A percentile compares a stretch with the other conserved stretches of the same genome.
Conservation (phyloP, 306 rosid species). For the Luffa aegyptiaca region DNA sequence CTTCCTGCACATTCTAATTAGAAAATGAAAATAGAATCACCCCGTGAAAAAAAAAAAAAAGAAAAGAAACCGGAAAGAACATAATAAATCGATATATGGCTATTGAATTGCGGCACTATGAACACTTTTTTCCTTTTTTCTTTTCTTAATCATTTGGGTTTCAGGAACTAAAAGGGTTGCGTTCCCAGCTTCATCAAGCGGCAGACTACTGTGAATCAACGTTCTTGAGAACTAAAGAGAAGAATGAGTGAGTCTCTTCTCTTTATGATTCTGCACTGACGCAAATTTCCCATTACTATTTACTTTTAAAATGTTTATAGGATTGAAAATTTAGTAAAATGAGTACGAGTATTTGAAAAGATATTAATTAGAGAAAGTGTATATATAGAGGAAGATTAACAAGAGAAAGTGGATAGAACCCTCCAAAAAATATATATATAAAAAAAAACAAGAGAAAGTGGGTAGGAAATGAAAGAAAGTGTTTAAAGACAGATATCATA, state of each 20-base stretch:
- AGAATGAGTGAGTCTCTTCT: conserved; percentile 46
- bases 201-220: conserved; percentile 81
- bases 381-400: background rate
- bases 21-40: no score
- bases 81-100: background rate
- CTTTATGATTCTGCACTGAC: background rate
- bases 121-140: background rate
- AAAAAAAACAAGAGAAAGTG: background rate
- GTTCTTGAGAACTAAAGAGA: conserved; percentile 52
- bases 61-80: no score
- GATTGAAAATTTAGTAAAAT: background rate
- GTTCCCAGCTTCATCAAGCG: conserved; percentile 78
- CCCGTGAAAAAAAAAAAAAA: no score
- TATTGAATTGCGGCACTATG: no score
- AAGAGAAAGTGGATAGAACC: background rate
- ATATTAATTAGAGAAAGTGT: background rate
- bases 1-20: no score
- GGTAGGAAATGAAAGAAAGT: background rate
- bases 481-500: background rate
- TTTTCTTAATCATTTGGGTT: background rate
- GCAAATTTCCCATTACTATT: background rate
- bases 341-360: background rate
- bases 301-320: background rate
- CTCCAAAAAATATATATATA: no score
- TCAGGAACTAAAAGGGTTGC: conserved; percentile 61